These are phyloP conservation scores for Iris macrosiphon DNA, from an alignment of 106 monocot species.

Conservation along the genomic window DNA sequence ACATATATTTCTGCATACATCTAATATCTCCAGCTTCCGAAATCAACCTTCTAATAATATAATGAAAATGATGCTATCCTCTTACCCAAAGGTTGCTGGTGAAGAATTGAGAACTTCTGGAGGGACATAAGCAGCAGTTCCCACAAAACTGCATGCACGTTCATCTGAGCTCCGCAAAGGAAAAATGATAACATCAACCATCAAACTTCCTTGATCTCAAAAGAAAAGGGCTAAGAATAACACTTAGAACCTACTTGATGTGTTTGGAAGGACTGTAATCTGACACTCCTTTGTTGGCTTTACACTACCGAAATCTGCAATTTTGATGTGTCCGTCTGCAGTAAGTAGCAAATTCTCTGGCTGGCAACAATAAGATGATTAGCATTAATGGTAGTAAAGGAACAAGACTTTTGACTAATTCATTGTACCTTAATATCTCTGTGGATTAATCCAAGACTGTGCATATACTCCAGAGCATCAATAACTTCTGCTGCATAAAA, in stretches of 20 bases:
- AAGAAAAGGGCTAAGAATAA: neutral
- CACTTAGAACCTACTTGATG: conserved; percentile 39
- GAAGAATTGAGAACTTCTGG: conserved; percentile 96
- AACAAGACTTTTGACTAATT: neutral
- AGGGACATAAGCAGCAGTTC: conserved; percentile 97
- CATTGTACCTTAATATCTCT: conserved; percentile 89
- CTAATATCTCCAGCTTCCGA: neutral
- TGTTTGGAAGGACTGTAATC: conserved; percentile 75
- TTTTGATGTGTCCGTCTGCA: conserved; percentile 82
- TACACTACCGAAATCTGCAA: conserved; percentile 97
- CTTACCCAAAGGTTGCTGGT: conserved; percentile 90
- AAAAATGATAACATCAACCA: conserved; percentile 4
- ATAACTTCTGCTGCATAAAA: conserved; percentile 98
- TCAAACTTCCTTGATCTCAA: too few species aligned
- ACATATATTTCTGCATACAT: too few species aligned
- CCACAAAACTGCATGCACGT: conserved; percentile 89
- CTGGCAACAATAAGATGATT: conserved; percentile 45
- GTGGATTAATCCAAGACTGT: conserved; percentile 88
- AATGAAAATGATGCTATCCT: too few species aligned
- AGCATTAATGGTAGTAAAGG: conserved; percentile 7
- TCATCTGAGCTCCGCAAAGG: conserved; percentile 44
- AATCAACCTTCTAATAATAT: too few species aligned
- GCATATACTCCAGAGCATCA: conserved; percentile 94
- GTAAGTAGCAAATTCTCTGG: conserved; percentile 98
- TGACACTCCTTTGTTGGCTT: conserved; percentile 73